phyloP scores from a whole-genome alignment of 2,329 filamentous ascomycete genomes.

The Calonectria pteridis region DNA sequence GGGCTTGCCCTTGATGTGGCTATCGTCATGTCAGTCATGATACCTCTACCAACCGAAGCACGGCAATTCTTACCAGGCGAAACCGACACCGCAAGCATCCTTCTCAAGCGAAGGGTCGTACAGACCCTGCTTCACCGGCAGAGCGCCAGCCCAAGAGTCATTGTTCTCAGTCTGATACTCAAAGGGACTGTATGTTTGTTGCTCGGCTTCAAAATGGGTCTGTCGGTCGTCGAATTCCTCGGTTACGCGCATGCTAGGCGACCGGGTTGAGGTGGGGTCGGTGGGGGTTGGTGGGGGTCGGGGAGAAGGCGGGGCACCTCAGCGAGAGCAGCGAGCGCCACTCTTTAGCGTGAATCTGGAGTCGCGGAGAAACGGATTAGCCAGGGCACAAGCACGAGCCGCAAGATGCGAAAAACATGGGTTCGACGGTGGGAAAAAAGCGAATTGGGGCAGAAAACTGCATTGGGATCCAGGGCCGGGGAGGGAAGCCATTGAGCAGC shows the following conservation, averaged over 20 bases:
- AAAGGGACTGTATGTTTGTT: conserved; percentile 76
- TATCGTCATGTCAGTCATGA: conserved; percentile 53
- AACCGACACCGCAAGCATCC: conserved; percentile 99
- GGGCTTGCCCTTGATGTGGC: conserved; percentile 95
- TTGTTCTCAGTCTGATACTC: conserved; percentile 91
- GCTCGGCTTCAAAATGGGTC: conserved; percentile 70
- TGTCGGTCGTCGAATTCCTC: conserved; percentile 78
- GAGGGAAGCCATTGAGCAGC: background rate
- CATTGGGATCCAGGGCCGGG: background rate
- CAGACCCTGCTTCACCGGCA: conserved; percentile 98
- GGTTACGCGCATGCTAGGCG: conserved; percentile 77
- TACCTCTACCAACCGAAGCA: background rate
- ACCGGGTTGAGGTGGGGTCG: conserved; percentile 41
- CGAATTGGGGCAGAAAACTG: background rate
- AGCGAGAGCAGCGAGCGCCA: conserved; percentile 43
- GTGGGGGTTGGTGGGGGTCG: conserved; percentile 42
- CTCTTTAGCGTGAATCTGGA: conserved; percentile 41
- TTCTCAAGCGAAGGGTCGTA: conserved; percentile 98
- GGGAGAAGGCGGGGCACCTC: conserved; percentile 42
- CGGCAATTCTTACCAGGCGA: conserved; percentile 83
- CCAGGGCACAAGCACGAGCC: conserved; percentile 34
- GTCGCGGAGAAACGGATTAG: conserved; percentile 34
- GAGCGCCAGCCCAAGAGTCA: conserved; percentile 89
- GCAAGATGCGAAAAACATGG: conserved; percentile 10
- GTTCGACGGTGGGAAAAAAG: background rate